phyloP scores from a whole-genome alignment of 1,139 yeast species.

The Yueomyces sp. region DNA sequence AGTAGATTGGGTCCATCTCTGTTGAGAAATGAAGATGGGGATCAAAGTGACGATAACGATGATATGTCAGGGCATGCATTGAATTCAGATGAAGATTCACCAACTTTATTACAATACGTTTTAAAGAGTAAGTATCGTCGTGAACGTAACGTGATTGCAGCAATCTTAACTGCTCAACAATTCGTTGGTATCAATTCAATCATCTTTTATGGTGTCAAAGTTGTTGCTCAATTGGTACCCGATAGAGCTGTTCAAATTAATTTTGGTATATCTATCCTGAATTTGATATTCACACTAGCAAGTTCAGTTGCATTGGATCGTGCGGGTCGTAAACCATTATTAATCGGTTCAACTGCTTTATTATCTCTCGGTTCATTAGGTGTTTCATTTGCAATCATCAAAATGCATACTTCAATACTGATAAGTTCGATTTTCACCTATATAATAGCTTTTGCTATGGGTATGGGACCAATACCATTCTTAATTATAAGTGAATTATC shows the following conservation, averaged over 20 bases:
- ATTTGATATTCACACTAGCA: constrained; percentile 56
- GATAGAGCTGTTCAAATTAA: constrained; percentile 56
- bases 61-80: constrained; percentile 1
- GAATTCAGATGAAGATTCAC: constrained; percentile 4
- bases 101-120: constrained; percentile 32
- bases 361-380: constrained; percentile 57
- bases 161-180: constrained; percentile 78
- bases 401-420: constrained; percentile 38
- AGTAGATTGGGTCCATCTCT: constrained; percentile 1
- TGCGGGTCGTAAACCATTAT: constrained; percentile 64
- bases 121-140: constrained; percentile 38
- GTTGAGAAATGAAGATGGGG: neutral
- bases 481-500: constrained; percentile 81
- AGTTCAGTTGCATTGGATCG: constrained; percentile 66
- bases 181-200: constrained; percentile 87
- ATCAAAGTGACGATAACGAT: neutral
- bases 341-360: constrained; percentile 49
- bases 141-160: constrained; percentile 55
- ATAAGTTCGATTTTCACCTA: constrained; percentile 58
- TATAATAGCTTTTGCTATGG: constrained; percentile 77
- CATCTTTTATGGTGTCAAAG: constrained; percentile 82
- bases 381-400: constrained; percentile 54
- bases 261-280: constrained; percentile 59
- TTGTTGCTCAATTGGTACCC: constrained; percentile 55
- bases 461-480: constrained; percentile 92